Base-by-base conservation (phyloP, 225 moss, liverwort and hornwort genomes). In the Pleurozium schreberi region DNA sequence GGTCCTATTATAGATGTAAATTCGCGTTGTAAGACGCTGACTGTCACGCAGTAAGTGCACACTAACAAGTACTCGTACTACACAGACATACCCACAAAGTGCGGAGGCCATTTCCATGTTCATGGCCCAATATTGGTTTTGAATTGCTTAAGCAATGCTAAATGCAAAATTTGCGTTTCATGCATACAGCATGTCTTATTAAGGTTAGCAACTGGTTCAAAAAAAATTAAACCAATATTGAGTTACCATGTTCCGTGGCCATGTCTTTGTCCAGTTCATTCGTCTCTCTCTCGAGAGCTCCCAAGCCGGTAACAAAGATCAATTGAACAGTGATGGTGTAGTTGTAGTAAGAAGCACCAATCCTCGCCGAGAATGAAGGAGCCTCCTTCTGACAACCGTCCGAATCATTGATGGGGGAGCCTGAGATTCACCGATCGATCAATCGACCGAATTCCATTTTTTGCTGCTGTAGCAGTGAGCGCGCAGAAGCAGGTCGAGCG, bases 361-460 rank as follows among this genome's bases (percentile, higher is more conserved):
- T 88, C 76, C 57, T 75, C 76, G 76, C 85, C 87, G 82, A 85
- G 92, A 88, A 85, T 88, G 88, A n/a, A 88, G 91, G 85, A 49
- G 15, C 60, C 66, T 71, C 31, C 65, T 16, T 20, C 92, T 89
- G 92, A 79, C 88, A 89, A 85, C 82, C 87, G 83, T 84, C 61
- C 8, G 89, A 85, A 89, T 75, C 90, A 90, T 90, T 82, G 85
- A 90, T 81, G 75, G 86, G 36, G 60, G 19, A 80, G 79, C 73
- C 67, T 68, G 74, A 78, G 77, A 83, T 42, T 49, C 68, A 69
- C 55, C 69, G 68, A 40, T 68, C 36, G 65, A 47, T 47, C 45
- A 42, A 82, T 82, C 7, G 73, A 66, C 74, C 74, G 80, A 75
- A 75, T 75, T 81, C 30, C 84, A 84, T 21, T 38, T n/a, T n/a